Percentiles rank a stretch among this genome's conserved stretches.
phyloP scores from a whole-genome alignment of 2,329 filamentous ascomycete species.

The Phialophora tarda region DNA sequence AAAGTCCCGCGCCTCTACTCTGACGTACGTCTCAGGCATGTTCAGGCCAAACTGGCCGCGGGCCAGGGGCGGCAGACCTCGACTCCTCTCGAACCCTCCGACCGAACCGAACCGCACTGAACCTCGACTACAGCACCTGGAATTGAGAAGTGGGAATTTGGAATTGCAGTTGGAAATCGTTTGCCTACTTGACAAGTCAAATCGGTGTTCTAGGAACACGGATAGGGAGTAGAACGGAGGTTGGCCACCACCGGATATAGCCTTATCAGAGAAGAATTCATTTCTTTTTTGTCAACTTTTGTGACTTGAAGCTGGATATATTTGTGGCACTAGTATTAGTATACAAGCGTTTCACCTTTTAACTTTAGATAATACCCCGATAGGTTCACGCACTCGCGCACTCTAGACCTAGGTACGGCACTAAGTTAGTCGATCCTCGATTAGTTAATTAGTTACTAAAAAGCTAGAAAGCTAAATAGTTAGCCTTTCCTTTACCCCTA shows the following conservation, averaged over 20 bases:
- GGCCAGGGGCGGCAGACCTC: background rate
- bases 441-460: too few relatives aligned
- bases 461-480: too few relatives aligned
- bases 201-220: constrained; percentile 1
- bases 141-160: background rate
- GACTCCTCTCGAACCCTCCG: background rate
- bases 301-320: background rate
- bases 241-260: constrained; percentile 4
- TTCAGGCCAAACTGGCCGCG: background rate
- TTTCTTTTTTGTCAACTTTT: constrained; percentile 1
- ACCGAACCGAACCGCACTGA: background rate
- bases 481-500: too few relatives aligned
- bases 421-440: too few relatives aligned
- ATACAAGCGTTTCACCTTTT: too few relatives aligned
- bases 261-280: background rate
- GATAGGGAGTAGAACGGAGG: background rate
- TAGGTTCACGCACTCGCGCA: too few relatives aligned
- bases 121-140: background rate
- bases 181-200: constrained; percentile 8
- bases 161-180: background rate
- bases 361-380: too few relatives aligned
- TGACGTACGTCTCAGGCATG: background rate
- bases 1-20: background rate
- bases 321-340: background rate
- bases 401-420: too few relatives aligned